Percentiles rank a stretch among this genome's conserved stretches.
Conservation (phyloP, 2,329 filamentous ascomycete species). For the Rutstroemia sp. region DNA sequence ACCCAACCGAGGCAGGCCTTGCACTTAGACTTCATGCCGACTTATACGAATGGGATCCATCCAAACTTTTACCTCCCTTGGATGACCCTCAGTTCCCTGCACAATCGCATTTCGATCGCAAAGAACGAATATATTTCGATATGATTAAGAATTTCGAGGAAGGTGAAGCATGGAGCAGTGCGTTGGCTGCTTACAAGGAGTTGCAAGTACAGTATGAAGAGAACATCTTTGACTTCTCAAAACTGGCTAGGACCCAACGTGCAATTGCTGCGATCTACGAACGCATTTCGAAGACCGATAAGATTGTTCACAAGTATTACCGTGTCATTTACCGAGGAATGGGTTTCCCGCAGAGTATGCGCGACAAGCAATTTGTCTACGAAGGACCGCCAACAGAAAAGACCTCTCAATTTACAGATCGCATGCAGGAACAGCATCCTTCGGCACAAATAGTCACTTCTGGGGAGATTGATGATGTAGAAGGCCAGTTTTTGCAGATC, state of each 20-base stretch:
- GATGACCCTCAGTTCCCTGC: conserved; percentile 69
- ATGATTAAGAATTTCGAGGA: conserved; percentile 95
- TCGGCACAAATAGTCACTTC: conserved; percentile 71
- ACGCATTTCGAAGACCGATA: conserved; percentile 73
- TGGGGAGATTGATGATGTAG: conserved; percentile 67
- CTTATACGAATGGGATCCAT: conserved; percentile 83
- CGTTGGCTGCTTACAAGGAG: conserved; percentile 81
- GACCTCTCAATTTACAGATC: conserved; percentile 75
- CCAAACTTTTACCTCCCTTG: conserved; percentile 56
- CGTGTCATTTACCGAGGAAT: conserved; percentile 83
- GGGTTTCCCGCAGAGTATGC: conserved; percentile 71
- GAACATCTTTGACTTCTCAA: conserved; percentile 84
- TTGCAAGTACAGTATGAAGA: conserved; percentile 85
- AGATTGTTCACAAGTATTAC: conserved; percentile 78
- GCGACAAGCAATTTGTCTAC: conserved; percentile 90
- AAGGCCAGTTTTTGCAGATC: conserved; percentile 85
- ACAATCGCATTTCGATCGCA: conserved; percentile 85
- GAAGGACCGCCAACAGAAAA: conserved; percentile 74
- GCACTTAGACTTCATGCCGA: conserved; percentile 87
- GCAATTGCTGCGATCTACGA: conserved; percentile 93
- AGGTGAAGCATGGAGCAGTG: conserved; percentile 88
- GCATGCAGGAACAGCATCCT: conserved; percentile 86
- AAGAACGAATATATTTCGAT: conserved; percentile 84
- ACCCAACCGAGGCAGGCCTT: conserved; percentile 81
- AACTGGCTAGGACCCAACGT: conserved; percentile 80